Evolutionary conservation across 108 stramenopile species (phyloP), one percentile per base, ranked within the genome.

Genomic region (Schizochytrium sp.): DNA sequence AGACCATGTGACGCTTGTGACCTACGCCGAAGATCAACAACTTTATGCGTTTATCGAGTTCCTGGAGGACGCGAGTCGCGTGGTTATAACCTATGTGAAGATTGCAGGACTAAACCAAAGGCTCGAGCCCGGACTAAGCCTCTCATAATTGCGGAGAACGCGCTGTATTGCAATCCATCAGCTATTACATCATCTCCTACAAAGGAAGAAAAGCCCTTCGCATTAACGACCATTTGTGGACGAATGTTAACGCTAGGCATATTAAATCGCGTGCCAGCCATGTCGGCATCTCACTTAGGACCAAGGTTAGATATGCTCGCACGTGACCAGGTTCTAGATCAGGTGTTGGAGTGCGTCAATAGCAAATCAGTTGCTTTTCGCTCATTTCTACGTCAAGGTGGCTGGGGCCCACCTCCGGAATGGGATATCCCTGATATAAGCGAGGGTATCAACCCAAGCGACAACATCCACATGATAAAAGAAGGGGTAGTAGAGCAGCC

Each of bases 41-140:
- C 53, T 17, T 40, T 83, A 5, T 83, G 50, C 50, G 76, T 42
- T 0, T 83, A 19, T 42, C 47, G 76, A 10, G 76, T n/a, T 10
- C 15, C 0, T 0, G 45, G 53, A 5, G 76, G 76, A 47, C 47
- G 53, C 47, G 76, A 55, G 47, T n/a, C 53, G 10, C 50, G 47
- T 13, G 76, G 76, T n/a, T 83, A 83, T 53, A 55, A 55, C 15
- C 3, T 83, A 8, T 83, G 76, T 53, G 76, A 55, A 40, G 76
- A 49, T 8, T 83, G 76, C 53, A 47, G 53, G n/a, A 10, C 15
- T 0, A 5, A 56, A 47, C 7, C 45, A 1, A 0, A 10, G 5
- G 28, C 10, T n/a, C 45, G 76, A 8, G 53, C 2, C 38, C 49
- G 3, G 47, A 55, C 47, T 12, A 83, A 83, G 50, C 50, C 76